Percentiles rank a stretch among this genome's conserved stretches.
Conservation (phyloP, 2,329 filamentous ascomycete species). For the Cladobotryum mycophilum region DNA sequence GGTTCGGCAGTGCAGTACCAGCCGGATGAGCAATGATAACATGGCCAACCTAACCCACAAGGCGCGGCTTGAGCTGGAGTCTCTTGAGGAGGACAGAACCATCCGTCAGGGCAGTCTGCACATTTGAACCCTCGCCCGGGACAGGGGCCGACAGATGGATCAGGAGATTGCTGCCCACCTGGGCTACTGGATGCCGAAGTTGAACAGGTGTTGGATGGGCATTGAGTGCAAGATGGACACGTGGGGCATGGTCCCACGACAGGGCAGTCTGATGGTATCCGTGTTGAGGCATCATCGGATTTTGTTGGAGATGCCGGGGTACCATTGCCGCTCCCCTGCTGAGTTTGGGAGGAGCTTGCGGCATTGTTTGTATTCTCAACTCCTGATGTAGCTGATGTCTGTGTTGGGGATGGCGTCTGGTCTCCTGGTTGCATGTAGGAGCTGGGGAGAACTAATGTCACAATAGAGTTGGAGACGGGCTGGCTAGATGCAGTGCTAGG, state of each 20-base stretch:
- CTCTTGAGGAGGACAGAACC: conserved; percentile 27
- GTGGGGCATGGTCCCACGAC: conserved; percentile 10
- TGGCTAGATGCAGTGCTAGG: not conserved
- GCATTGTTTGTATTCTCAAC: not conserved
- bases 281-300: not conserved
- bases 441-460: not conserved
- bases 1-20: conserved; percentile 21
- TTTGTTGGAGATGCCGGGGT: not conserved
- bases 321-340: not conserved
- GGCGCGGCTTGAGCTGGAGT: conserved; percentile 24
- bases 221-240: conserved; percentile 16
- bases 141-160: conserved; percentile 15
- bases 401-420: not conserved
- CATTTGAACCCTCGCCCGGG: conserved; percentile 23
- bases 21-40: conserved; percentile 24
- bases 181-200: not conserved
- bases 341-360: not conserved
- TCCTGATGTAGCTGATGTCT: not conserved
- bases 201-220: conserved; percentile 1
- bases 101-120: conserved; percentile 24
- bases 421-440: not conserved
- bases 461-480: not conserved
- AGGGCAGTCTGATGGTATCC: not conserved
- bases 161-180: conserved; percentile 1
- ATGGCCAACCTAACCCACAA: conserved; percentile 27